Evolutionary conservation across 805 yeast species (phyloP).

Genomic region (Wickerhamomyces strasburgensis): DNA sequence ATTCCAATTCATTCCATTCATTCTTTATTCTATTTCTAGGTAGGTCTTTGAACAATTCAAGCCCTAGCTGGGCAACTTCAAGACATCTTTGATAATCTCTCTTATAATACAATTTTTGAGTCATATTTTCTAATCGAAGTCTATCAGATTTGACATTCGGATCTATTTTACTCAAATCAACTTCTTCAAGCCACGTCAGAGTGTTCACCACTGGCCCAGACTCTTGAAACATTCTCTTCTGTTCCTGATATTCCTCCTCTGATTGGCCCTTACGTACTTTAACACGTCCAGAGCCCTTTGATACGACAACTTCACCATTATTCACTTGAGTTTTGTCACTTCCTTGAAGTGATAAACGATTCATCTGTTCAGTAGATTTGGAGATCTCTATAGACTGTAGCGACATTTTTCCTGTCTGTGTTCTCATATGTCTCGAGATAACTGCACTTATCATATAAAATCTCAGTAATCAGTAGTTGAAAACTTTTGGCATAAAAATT

Average conservation of each 20-base stretch:
- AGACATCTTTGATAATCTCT: constrained; percentile 50
- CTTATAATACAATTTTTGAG: constrained; percentile 58
- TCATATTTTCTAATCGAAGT: constrained; percentile 48
- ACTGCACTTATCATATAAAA: no score
- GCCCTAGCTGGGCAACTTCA: constrained; percentile 35
- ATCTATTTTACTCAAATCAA: constrained; percentile 25
- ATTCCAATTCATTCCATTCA: constrained; percentile 47
- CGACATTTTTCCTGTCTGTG: no score
- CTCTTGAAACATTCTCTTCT: constrained; percentile 42
- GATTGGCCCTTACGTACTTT: constrained; percentile 65
- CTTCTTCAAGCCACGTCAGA: constrained; percentile 36
- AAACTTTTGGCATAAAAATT: no score
- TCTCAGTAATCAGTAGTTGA: no score
- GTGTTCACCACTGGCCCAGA: constrained; percentile 58
- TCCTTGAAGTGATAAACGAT: constrained; percentile 3
- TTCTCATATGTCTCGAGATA: no score
- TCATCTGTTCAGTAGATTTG: neutral
- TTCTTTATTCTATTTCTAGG: constrained; percentile 39
- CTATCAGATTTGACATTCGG: constrained; percentile 47
- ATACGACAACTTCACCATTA: constrained; percentile 37
- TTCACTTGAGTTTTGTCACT: constrained; percentile 20
- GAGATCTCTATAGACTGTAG: no score
- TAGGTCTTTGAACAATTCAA: constrained; percentile 28
- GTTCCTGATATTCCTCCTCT: constrained; percentile 54
- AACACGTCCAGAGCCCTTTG: constrained; percentile 41